Conservation (phyloP, 1,139 yeast species). For the Nakaseomyces bracarensis region DNA sequence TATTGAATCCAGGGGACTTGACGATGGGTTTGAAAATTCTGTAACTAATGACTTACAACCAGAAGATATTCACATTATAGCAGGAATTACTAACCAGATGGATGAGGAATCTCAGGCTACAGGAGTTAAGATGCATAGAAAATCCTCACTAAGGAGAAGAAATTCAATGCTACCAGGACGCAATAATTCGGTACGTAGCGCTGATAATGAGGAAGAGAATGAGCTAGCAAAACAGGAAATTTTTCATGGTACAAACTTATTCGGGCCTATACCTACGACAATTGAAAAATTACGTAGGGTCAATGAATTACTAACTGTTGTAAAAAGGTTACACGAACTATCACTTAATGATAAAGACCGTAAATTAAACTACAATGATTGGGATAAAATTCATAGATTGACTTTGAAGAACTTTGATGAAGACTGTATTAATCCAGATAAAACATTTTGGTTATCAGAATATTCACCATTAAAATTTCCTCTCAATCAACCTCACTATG, state of each 20-base stretch:
- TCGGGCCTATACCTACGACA: neutral
- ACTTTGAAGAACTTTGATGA: conserved; percentile 28
- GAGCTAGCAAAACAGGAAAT: neutral
- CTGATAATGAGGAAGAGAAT: neutral
- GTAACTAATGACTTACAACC: conserved; percentile 7
- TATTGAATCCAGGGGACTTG: conserved; percentile 11
- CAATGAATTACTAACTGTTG: conserved; percentile 23
- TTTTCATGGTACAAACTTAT: conserved; percentile 2
- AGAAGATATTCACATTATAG: conserved; percentile 4
- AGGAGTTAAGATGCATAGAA: neutral
- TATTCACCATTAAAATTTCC: conserved; percentile 61
- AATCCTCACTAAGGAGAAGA: neutral
- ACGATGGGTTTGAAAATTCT: conserved; percentile 9
- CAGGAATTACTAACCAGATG: neutral
- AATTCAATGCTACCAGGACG: neutral
- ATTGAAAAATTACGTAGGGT: conserved; percentile 15
- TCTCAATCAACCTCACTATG: conserved; percentile 55
- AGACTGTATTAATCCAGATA: conserved; percentile 22
- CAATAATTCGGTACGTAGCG: neutral
- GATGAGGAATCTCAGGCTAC: neutral
- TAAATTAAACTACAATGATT: conserved; percentile 38
- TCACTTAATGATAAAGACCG: conserved; percentile 32
- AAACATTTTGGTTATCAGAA: conserved; percentile 48
- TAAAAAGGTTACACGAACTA: conserved; percentile 26
- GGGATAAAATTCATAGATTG: conserved; percentile 36